A percentile compares a stretch with the other conserved stretches of the same genome.
phyloP scores from a whole-genome alignment of 257 asterid genomes.

The Verbena officinalis region DNA sequence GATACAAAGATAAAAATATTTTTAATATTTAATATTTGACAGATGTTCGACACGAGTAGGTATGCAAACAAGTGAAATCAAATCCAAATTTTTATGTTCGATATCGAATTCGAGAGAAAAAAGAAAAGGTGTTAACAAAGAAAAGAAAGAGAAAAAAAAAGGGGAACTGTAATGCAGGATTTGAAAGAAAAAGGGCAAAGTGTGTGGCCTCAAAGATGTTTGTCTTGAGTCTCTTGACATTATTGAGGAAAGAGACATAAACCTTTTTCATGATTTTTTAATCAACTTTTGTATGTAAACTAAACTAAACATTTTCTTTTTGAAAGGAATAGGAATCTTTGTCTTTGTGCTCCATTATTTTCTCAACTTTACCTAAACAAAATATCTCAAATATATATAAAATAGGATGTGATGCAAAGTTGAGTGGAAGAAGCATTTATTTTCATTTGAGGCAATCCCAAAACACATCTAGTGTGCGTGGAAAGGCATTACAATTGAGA shows the following conservation, averaged over 20 bases:
- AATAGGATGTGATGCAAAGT: constrained; percentile 42
- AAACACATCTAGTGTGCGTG: no score
- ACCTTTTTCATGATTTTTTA: constrained; percentile 28
- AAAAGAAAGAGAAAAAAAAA: neutral
- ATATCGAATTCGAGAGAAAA: no score
- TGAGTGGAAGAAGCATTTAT: constrained; percentile 63
- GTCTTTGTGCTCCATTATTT: constrained; percentile 28
- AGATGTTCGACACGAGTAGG: no score
- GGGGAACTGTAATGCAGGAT: neutral
- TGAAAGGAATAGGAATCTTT: constrained; percentile 41
- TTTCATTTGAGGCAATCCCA: constrained; percentile 13
- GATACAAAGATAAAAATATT: no score
- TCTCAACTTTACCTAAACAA: constrained; percentile 36
- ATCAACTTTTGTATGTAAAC: constrained; percentile 8
- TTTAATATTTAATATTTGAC: no score
- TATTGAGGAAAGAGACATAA: constrained; percentile 35
- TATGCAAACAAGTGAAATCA: no score
- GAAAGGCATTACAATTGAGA: no score
- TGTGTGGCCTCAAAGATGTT: constrained; percentile 20
- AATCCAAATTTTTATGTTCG: no score
- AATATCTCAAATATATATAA: constrained; percentile 7
- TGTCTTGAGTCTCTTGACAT: constrained; percentile 30
- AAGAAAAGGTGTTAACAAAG: neutral
- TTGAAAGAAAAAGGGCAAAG: constrained; percentile 7
- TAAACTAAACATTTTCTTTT: constrained; percentile 9